phyloP scores from a whole-genome alignment of 345 rosid species.

The Litchi chinensis region DNA sequence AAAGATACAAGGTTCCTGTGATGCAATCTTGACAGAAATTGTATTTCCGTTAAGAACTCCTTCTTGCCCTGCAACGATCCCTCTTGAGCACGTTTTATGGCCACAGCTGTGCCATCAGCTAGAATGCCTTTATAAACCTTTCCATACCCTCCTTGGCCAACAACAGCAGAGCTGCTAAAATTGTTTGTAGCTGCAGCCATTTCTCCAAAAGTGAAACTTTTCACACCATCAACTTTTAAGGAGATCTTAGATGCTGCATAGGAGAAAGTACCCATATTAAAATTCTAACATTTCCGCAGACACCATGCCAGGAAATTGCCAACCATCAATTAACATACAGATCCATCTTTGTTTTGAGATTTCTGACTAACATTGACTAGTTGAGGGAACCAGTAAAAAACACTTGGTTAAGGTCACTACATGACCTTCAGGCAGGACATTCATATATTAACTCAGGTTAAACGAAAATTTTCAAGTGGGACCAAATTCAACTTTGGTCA shows the following conservation, averaged over 20 bases:
- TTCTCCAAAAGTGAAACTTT: conserved; percentile 69
- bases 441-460: neutral
- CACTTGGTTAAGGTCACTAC: neutral
- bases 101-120: conserved; percentile 68
- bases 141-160: conserved; percentile 97
- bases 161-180: conserved; percentile 62
- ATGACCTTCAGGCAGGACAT: neutral
- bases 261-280: conserved; percentile 24
- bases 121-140: conserved; percentile 84
- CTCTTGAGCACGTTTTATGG: conserved; percentile 90
- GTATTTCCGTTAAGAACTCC: conserved; percentile 93
- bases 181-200: conserved; percentile 66
- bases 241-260: conserved; percentile 59
- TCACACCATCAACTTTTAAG: conserved; percentile 74
- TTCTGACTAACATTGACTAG: neutral
- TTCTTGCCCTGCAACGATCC: conserved; percentile 88
- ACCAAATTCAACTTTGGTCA: conserved; percentile 1
- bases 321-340: neutral
- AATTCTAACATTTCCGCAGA: conserved; percentile 1
- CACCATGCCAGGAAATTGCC: neutral
- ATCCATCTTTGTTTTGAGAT: neutral
- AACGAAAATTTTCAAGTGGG: neutral
- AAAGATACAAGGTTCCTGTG: conserved; percentile 93
- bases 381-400: neutral
- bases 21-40: conserved; percentile 84